Base-by-base conservation (phyloP, 2,329 filamentous ascomycete genomes). In the Penicillium verrucosum region DNA sequence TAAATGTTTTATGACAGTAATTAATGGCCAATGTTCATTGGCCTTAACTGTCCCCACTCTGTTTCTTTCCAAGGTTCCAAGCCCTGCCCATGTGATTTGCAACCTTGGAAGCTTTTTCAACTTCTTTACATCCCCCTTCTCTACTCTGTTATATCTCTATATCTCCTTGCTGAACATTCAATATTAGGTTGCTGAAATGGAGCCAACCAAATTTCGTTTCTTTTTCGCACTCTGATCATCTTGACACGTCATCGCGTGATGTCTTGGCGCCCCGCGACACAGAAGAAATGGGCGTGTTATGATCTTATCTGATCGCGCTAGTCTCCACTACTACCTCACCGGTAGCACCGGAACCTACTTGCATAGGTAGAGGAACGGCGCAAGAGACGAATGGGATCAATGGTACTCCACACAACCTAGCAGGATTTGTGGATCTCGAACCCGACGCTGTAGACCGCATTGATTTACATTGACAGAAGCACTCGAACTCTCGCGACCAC, bases 261-360 rank as follows among this genome's bases (percentile, higher is more conserved):
- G 36, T 41, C 54, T 52, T 52, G 48, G 54, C 54, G 54, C 36
- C 54, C 48, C 54, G 42, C 32, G 14, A 44, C 32, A 29, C 41
- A 25, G 34, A 32, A 45, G 46, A 40, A 46, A 43, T 43, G 36
- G 16, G 41, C 50, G 58, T 50, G 49, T 54, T 53, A 38, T 60
- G 57, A 65, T 65, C 63, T 65, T 65, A 65, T 65, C 63, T 59
- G 63, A 65, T 65, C 60, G 55, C 56, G 49, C 47, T 41, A 40
- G 61, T 63, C 58, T 52, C 62, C 62, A 65, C 62, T 46, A 38
- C n/a, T 40, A 27, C 46, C 54, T 49, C 51, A 32, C 45, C 45
- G 30, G 52, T 36, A 44, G 43, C 44, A 46, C 45, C 46, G 42
- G 46, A 58, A 48, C 38, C 46, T 40, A 57, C 5, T 11, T 32